Evolutionary conservation across 169 alveolate genomes (phyloP), one percentile per base, ranked within the genome.

Genomic region (Eimeria acervulina): DNA sequence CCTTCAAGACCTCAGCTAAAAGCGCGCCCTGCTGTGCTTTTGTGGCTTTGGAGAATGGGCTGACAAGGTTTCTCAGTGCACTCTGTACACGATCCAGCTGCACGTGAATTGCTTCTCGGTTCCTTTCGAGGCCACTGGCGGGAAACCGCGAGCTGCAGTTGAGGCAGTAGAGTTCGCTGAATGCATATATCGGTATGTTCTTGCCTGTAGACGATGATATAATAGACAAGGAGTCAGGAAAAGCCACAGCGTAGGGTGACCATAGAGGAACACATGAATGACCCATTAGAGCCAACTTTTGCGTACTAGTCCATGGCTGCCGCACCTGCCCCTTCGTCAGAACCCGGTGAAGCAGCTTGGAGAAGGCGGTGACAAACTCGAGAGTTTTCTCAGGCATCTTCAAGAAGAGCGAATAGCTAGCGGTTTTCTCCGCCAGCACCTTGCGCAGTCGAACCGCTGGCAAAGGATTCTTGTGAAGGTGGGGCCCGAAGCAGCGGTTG

Each of bases 231-330:
- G 66, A 7, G 26, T 78, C 88, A 78, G 88, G 88, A 26, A 40
- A 42, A 10, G 88, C 88, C 88, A 26, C 2, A 42, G n/a, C 44
- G 8, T 42, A n/a, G 44, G 28, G 42, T 33, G 52, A 13, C 91
- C 91, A 83, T 26, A 83, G 28, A 13, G 52, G 91, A 40, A 36
- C 76, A 23, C 91, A 83, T 21, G 91, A 83, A 83, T 83, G 91
- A 28, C 91, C 91, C 74, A 83, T 52, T 4, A 83, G 68, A 36
- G 91, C 91, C 91, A 83, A 83, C 17, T 33, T 23, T 55, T 55
- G 91, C 52, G 72, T 83, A 12, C 66, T 47, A 7, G 76, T 83
- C 76, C 76, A 55, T 19, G 12, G 76, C 7, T 31, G 91, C 91
- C 7, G 76, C 52, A 19, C 33, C 51, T 83, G 52, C 76, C 76